These are phyloP conservation scores for Paraconiothyrium brasiliense DNA, from an alignment of 2,329 filamentous ascomycete genomes.

Conservation along the genomic window DNA sequence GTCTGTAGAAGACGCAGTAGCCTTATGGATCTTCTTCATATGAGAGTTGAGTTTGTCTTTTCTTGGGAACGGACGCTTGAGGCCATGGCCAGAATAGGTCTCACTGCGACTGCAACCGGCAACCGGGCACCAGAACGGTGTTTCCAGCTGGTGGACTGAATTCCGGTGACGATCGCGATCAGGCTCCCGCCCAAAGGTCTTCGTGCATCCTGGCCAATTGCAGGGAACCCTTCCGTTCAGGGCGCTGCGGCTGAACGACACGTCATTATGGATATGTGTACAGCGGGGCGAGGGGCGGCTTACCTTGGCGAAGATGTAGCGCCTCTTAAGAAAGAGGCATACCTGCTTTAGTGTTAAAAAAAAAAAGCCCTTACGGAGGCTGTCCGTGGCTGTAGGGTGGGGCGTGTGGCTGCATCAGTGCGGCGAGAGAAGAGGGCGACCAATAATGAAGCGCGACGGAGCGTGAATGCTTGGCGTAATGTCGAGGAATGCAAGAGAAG, in stretches of 20 bases:
- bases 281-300: slow-evolving; percentile 8
- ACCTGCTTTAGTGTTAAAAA: slow-evolving; percentile 23
- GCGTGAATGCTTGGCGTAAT: background rate
- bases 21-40: slow-evolving; percentile 15
- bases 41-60: slow-evolving; percentile 19
- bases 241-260: slow-evolving; percentile 11
- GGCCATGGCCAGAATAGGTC: slow-evolving; percentile 1
- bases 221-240: slow-evolving; percentile 10
- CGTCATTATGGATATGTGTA: slow-evolving; percentile 9
- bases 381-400: slow-evolving; percentile 8
- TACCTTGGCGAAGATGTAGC: slow-evolving; percentile 5
- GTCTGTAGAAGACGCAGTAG: background rate
- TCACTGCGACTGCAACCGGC: slow-evolving; percentile 18
- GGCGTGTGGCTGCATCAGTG: slow-evolving; percentile 13
- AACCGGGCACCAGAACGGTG: slow-evolving; percentile 13
- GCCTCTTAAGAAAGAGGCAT: no score
- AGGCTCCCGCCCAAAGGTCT: slow-evolving; percentile 5
- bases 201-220: slow-evolving; percentile 15
- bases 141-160: slow-evolving; percentile 8
- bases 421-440: slow-evolving; percentile 11
- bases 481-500: background rate
- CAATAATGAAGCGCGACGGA: slow-evolving; percentile 13
- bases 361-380: slow-evolving; percentile 18
- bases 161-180: slow-evolving; percentile 17
- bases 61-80: slow-evolving; percentile 15